Percentiles rank a stretch among this genome's conserved stretches.
Conservation (phyloP, 257 asterid genomes). For the Solanum microdontum region DNA sequence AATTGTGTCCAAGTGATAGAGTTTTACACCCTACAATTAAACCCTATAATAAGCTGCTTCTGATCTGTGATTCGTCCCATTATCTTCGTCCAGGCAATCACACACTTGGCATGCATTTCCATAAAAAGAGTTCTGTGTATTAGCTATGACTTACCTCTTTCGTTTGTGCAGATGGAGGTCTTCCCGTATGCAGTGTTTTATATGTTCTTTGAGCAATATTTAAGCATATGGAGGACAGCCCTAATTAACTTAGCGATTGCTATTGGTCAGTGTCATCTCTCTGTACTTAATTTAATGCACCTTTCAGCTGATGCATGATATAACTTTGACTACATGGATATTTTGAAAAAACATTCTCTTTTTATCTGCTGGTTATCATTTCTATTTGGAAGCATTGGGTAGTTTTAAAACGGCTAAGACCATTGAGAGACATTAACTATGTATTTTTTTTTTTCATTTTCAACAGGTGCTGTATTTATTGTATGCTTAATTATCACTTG, state of each 20-base stretch:
- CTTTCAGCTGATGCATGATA: background rate
- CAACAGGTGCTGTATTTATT: constrained; percentile 80
- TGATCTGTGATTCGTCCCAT: background rate
- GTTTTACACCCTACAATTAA: background rate
- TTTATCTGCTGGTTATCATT: background rate
- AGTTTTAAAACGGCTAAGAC: background rate
- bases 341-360: background rate
- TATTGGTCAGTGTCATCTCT: constrained; percentile 47
- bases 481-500: constrained; percentile 90
- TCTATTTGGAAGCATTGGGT: background rate
- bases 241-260: constrained; percentile 82
- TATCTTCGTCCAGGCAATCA: background rate
- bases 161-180: constrained; percentile 62
- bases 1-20: background rate
- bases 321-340: background rate
- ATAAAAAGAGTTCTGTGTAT: background rate
- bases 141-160: background rate
- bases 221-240: constrained; percentile 88
- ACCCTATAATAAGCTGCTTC: background rate
- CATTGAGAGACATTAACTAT: background rate
- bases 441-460: background rate
- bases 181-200: constrained; percentile 91
- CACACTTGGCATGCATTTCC: background rate
- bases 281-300: background rate
- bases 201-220: constrained; percentile 94